Base-by-base conservation (phyloP, 225 moss, liverwort and hornwort species). In the Bryoerythrophyllum caledonicum region DNA sequence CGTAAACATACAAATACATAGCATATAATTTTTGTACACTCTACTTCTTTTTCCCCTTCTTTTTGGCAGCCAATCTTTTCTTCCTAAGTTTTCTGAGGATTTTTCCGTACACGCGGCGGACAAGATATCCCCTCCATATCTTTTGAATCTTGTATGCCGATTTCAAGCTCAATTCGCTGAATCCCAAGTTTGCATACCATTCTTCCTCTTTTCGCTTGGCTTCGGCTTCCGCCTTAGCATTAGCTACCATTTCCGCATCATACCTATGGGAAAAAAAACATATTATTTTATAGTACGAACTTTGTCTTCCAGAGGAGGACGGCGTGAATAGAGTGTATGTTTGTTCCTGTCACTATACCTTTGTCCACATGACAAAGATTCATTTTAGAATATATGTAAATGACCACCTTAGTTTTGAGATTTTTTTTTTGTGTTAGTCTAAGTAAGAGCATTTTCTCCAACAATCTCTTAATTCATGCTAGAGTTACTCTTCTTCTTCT, bases 111-210 rank as follows among this genome's bases (percentile, higher is more conserved):
- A 96, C 75, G 8, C 78, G 79, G 9, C 92, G 81, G 1, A 92
- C 92, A 5, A 91, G 80, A 34, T 84, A 87, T 2, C 96, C 94
- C 51, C 86, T 84, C 94, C 94, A 96, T 13, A 94, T 90, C 65
- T 83, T 90, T 82, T 96, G 96, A 20, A 96, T 94, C 28, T 83
- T 92, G 0, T 64, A 72, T 11, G 87, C 78, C 0, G 87, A 89
- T 56, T 92, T 92, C 60, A 88, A 84, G 57, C 87, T 85, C 35
- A 94, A 61, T 63, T 96, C 96, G 59, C 86, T 90, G 23, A 79
- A 75, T 2, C 91, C 96, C 4, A 86, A 90, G 68, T 94, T 92
- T 54, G 96, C 87, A 74, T 81, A 94, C 80, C 91, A 92, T 5
- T 85, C 88, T 35, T 92, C 85, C 0, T 86, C 64, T 75, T 83